These are phyloP conservation scores for Cyberlindnera misumaiensis DNA, from an alignment of 805 yeast species.

Conservation along the genomic window DNA sequence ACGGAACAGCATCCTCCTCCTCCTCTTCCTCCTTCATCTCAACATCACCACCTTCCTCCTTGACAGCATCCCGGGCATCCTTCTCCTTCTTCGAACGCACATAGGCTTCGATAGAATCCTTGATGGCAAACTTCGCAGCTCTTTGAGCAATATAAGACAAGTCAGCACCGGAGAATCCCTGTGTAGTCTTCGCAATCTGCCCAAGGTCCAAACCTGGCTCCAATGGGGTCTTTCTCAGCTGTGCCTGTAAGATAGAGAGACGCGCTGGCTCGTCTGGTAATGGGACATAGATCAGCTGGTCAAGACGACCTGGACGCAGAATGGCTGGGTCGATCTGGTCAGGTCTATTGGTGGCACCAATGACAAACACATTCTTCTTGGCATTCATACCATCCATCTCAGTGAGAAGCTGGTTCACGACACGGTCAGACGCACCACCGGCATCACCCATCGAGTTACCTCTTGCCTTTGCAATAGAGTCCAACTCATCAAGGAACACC, in stretches of 20 bases:
- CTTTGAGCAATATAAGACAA: constrained; percentile 95
- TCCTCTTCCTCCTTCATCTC: constrained; percentile 43
- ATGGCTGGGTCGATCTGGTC: constrained; percentile 99
- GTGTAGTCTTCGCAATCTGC: constrained; percentile 89
- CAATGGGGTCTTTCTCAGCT: constrained; percentile 95
- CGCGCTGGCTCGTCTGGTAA: constrained; percentile 95
- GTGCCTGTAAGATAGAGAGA: constrained; percentile 88
- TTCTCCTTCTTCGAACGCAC: constrained; percentile 38
- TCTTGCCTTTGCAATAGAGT: constrained; percentile 95
- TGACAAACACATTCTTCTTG: constrained; percentile 95
- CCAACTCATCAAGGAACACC: constrained; percentile 96
- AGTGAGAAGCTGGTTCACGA: constrained; percentile 89
- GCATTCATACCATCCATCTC: constrained; percentile 99
- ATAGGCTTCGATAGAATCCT: constrained; percentile 91
- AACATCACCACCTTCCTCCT: constrained; percentile 42
- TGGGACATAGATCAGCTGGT: constrained; percentile 97
- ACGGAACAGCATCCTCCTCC: constrained; percentile 93
- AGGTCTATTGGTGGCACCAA: constrained; percentile 99
- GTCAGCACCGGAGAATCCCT: constrained; percentile 99
- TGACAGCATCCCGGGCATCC: constrained; percentile 33
- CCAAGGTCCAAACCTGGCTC: constrained; percentile 91
- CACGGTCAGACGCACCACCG: constrained; percentile 95
- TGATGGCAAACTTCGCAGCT: constrained; percentile 97
- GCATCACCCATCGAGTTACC: constrained; percentile 91
- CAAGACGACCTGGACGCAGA: constrained; percentile 98